Evolutionary conservation across 2,329 filamentous ascomycete genomes (phyloP).

Genomic region (Aureobasidium subglaciale): DNA sequence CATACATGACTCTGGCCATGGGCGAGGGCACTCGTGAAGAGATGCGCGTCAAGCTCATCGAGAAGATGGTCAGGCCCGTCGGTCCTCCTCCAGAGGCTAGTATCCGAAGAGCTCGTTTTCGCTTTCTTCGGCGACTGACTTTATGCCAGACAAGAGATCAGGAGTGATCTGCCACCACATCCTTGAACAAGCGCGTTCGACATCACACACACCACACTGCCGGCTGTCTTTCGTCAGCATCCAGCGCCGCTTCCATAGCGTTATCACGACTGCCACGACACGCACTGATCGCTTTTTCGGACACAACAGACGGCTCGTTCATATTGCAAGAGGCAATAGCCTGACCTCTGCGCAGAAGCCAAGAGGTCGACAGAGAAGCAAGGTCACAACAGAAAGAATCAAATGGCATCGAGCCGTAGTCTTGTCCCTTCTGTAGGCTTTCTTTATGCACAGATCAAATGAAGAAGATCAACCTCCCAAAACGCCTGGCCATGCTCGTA

Average conservation of each 20-base stretch:
- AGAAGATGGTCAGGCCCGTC: slow-evolving; percentile 61
- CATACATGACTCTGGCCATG: slow-evolving; percentile 83
- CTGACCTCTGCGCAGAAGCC: too few species aligned
- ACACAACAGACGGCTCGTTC: neutral
- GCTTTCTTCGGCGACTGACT: neutral
- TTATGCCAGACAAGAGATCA: slow-evolving; percentile 5
- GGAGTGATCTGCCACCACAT: neutral
- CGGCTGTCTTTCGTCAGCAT: neutral
- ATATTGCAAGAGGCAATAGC: neutral
- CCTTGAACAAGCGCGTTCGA: neutral
- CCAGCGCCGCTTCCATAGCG: slow-evolving; percentile 6
- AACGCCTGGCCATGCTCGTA: slow-evolving; percentile 16
- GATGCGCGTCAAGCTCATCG: slow-evolving; percentile 71
- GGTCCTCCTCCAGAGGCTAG: slow-evolving; percentile 58
- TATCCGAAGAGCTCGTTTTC: neutral
- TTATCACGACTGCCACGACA: neutral
- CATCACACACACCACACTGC: neutral
- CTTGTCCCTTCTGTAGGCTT: slow-evolving; percentile 11
- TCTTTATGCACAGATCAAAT: slow-evolving; percentile 9
- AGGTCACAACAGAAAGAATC: neutral
- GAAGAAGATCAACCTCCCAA: neutral
- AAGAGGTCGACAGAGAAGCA: neutral
- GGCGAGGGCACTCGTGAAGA: slow-evolving; percentile 71
- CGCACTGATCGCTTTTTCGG: too few species aligned
- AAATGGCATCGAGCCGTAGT: neutral